Percentiles rank a stretch among this genome's conserved stretches.
Evolutionary conservation across 441 rosid species (phyloP).

Genomic region (Heliophila coronopifolia): DNA sequence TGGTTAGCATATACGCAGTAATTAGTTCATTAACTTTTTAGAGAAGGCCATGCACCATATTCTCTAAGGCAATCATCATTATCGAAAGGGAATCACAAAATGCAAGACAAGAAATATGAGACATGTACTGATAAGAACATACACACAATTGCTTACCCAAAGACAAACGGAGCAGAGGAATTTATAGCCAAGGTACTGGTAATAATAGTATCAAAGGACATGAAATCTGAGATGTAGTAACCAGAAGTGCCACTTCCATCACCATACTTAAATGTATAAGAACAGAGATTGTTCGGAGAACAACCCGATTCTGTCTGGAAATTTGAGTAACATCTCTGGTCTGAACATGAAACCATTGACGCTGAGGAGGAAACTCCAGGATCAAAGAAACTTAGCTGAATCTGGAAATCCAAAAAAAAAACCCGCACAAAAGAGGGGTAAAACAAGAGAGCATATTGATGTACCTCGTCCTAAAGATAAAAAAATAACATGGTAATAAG

Average conservation of each 20-base stretch:
- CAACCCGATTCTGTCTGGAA: slow-evolving; percentile 40
- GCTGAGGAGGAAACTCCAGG: slow-evolving; percentile 38
- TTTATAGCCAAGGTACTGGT: slow-evolving; percentile 32
- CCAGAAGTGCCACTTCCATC: slow-evolving; percentile 54
- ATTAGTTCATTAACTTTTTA: neutral
- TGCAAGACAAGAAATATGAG: neutral
- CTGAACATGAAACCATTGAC: slow-evolving; percentile 41
- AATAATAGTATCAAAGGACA: slow-evolving; percentile 31
- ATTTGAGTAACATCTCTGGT: slow-evolving; percentile 40
- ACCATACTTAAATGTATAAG: slow-evolving; percentile 41
- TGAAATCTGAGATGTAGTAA: slow-evolving; percentile 37
- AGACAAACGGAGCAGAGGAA: slow-evolving; percentile 39
- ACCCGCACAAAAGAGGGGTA: neutral
- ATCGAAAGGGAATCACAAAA: neutral
- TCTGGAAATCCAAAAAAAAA: slow-evolving; percentile 11
- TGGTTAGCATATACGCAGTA: neutral
- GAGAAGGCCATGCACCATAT: slow-evolving; percentile 1
- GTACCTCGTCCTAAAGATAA: neutral
- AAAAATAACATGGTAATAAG: neutral
- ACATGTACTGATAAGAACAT: neutral
- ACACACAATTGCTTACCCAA: slow-evolving; percentile 33
- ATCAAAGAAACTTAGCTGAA: slow-evolving; percentile 34
- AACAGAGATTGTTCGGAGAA: slow-evolving; percentile 32
- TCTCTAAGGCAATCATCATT: neutral
- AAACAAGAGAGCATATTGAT: neutral